Conservation (phyloP, 2,329 filamentous ascomycete genomes). For the Ascochyta viciae-villosae region DNA sequence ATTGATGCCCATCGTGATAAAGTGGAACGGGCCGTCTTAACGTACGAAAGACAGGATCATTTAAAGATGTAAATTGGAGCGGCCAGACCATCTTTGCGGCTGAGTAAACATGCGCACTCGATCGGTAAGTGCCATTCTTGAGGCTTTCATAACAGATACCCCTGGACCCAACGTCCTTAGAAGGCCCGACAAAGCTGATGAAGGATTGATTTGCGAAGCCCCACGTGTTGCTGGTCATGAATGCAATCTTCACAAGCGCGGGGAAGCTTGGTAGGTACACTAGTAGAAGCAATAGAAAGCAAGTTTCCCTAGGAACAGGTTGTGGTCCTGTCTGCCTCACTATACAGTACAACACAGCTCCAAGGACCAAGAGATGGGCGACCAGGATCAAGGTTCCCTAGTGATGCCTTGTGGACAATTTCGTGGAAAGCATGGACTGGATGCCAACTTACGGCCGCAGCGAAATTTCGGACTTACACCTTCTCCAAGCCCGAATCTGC, state of each 20-base stretch:
- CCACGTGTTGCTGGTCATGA: neutral
- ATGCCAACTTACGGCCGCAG: neutral
- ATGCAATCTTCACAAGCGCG: neutral
- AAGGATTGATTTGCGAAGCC: neutral
- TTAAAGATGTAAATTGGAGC: neutral
- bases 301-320: neutral
- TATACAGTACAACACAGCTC: neutral
- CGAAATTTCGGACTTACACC: neutral
- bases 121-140: slow-evolving; percentile 4
- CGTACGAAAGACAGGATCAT: neutral
- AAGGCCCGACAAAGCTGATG: slow-evolving; percentile 1
- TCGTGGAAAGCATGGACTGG: neutral
- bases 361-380: neutral
- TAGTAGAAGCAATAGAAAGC: neutral
- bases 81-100: slow-evolving; percentile 1
- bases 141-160: neutral
- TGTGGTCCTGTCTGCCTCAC: neutral
- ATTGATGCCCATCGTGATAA: slow-evolving; percentile 3
- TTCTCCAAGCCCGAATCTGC: neutral
- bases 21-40: slow-evolving; percentile 6
- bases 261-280: slow-evolving; percentile 3
- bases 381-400: neutral
- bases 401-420: neutral
- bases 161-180: neutral
- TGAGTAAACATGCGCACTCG: slow-evolving; percentile 4